Conservation (phyloP, 768 basidiomycete species). For the Hortiboletus campestris region DNA sequence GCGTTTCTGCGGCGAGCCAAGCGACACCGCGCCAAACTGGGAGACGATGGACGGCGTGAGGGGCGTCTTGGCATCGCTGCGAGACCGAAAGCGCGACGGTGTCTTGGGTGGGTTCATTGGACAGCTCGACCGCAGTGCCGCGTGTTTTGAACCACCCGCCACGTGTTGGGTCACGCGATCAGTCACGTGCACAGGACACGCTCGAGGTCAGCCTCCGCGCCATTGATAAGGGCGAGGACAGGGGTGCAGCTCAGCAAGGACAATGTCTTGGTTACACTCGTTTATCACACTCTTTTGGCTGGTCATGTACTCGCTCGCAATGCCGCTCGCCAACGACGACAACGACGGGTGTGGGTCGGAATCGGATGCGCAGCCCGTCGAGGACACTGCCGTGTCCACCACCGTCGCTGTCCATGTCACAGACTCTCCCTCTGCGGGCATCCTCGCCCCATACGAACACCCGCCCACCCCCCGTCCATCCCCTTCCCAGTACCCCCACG, state of each 20-base stretch:
- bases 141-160: constrained; percentile 7
- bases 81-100: constrained; percentile 45
- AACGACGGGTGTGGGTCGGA: background rate
- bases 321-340: constrained; percentile 14
- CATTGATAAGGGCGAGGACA: constrained; percentile 8
- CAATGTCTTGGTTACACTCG: constrained; percentile 19
- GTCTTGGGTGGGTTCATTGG: constrained; percentile 39
- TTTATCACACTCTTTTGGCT: constrained; percentile 19
- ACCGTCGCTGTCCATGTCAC: background rate
- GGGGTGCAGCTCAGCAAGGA: background rate
- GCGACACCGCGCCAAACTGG: constrained; percentile 38
- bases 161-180: constrained; percentile 19
- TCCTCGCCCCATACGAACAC: constrained; percentile 15
- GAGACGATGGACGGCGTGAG: constrained; percentile 44
- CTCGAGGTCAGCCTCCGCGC: constrained; percentile 20
- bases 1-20: constrained; percentile 32
- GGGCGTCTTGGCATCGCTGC: constrained; percentile 50
- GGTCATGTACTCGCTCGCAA: background rate
- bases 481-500: constrained; percentile 7
- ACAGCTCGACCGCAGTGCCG: too few relatives aligned
- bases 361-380: background rate
- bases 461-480: constrained; percentile 9
- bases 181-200: constrained; percentile 10
- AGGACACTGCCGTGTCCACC: background rate
- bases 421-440: background rate